phyloP scores from a whole-genome alignment of 768 basidiomycete genomes.

The Termitomyces sp. region DNA sequence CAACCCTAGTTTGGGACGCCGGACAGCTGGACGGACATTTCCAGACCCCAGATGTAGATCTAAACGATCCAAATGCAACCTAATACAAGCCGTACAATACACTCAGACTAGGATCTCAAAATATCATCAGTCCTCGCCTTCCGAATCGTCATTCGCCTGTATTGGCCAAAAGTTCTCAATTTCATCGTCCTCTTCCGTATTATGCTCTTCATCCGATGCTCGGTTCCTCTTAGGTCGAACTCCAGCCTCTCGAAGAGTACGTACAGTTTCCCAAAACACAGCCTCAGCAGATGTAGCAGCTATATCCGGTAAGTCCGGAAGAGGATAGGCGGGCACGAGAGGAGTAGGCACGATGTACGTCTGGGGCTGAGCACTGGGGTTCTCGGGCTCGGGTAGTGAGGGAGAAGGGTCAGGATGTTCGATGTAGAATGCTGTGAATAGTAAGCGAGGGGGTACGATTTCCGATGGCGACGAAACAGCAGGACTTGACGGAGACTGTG shows the following conservation, averaged over 20 bases:
- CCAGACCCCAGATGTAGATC: too few species aligned
- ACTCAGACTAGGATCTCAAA: too few species aligned
- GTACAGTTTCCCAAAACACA: slow-evolving; percentile 47
- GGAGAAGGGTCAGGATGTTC: slow-evolving; percentile 29
- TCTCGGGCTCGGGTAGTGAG: background rate
- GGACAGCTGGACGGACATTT: too few species aligned
- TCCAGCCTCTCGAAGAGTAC: slow-evolving; percentile 19
- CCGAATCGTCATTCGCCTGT: slow-evolving; percentile 11
- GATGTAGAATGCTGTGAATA: slow-evolving; percentile 56
- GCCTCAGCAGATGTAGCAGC: slow-evolving; percentile 55
- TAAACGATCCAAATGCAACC: too few species aligned
- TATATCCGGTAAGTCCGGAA: slow-evolving; percentile 54
- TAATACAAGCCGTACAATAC: too few species aligned
- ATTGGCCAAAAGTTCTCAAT: slow-evolving; percentile 20
- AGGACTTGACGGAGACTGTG: slow-evolving; percentile 12
- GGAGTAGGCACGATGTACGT: slow-evolving; percentile 21
- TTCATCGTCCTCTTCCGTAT: background rate
- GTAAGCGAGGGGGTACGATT: slow-evolving; percentile 25
- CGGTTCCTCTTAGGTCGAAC: slow-evolving; percentile 3
- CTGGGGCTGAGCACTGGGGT: background rate
- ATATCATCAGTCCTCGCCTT: background rate
- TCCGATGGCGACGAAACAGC: background rate
- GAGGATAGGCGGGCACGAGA: slow-evolving; percentile 28
- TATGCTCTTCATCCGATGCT: slow-evolving; percentile 2
- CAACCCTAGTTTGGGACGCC: too few species aligned